Evolutionary conservation across 2,329 filamentous ascomycete genomes (phyloP).

Genomic region (Alternaria tenuissima): DNA sequence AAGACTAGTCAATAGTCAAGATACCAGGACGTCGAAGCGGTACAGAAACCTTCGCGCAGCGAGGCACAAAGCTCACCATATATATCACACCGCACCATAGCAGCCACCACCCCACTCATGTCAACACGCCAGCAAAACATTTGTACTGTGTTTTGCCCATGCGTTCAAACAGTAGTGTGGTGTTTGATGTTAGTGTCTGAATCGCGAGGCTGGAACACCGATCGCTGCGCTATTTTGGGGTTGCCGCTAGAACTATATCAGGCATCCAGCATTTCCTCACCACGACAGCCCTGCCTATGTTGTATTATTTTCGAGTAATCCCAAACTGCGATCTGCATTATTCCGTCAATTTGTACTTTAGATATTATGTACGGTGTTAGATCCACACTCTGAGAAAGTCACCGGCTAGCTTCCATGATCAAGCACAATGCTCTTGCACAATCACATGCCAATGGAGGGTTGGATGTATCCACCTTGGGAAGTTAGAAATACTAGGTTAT

Average conservation of each 20-base stretch:
- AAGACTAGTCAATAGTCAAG: constrained; percentile 1
- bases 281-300: not conserved
- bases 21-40: not conserved
- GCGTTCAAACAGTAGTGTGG: constrained; percentile 15
- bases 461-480: not conserved
- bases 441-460: not conserved
- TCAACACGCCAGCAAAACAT: constrained; percentile 13
- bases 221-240: constrained; percentile 17
- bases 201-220: constrained; percentile 20
- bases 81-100: constrained; percentile 18
- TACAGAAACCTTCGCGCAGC: constrained; percentile 9
- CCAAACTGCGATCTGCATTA: not conserved
- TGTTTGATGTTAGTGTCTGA: constrained; percentile 21
- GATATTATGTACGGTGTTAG: not conserved
- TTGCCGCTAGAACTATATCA: constrained; percentile 5
- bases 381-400: not conserved
- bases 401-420: not conserved
- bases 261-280: not conserved
- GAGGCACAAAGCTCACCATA: constrained; percentile 16
- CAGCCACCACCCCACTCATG: not conserved
- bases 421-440: not conserved
- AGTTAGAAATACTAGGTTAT: no score
- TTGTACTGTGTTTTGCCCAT: constrained; percentile 15
- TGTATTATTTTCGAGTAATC: not conserved
- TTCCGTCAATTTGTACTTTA: not conserved